Evolutionary conservation across 2,329 filamentous ascomycete species (phyloP), one percentile per base, ranked within the genome.

Genomic region (Blastomyces parvus): DNA sequence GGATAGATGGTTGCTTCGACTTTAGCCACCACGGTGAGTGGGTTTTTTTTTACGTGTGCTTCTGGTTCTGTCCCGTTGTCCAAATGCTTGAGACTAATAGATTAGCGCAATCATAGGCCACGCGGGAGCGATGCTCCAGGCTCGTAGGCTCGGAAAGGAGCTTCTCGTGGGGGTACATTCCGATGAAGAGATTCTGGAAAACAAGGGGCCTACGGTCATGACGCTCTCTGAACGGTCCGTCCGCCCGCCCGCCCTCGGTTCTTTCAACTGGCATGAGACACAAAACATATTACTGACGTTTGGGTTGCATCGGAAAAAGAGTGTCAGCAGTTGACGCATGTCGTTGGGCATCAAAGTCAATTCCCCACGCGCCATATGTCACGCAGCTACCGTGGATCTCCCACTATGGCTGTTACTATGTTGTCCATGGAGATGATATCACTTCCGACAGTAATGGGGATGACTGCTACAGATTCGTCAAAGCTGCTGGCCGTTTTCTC

Each of bases 1-100:
- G 95, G 95, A 89, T 99, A 33, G 94, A 99, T 75, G 94, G 94
- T 66, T 99, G 94, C 82, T 99, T 97, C 80, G 94, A 99, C 80
- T 99, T 99, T 78, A 95, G 92, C 79, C 94, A 99, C 76, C 94
- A 97, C 75, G 94, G 90, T 91, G 76, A 68, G 79, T 70, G 33
- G 22, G 55, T 53, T n/a, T n/a, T n/a, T n/a, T n/a, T n/a, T 46
- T 30, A n/a, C 52, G 6, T 52, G 14, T 25, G 30, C 6, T 25
- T 25, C 14, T 5, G 2, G 8, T 9, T 44, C n/a, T 14, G 13
- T 7, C 14, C 48, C 11, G 17, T 30, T 50, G 52, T 38, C 27
- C 46, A 13, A 22, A 42, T 53, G 25, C 53, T 42, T n/a, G n/a
- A n/a, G 59, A 53, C 62, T 67, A 64, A 66, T 46, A 22, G 17